These are phyloP conservation scores for Fusarium sp. DNA, from an alignment of 2,329 filamentous ascomycete genomes.

Conservation along the genomic window DNA sequence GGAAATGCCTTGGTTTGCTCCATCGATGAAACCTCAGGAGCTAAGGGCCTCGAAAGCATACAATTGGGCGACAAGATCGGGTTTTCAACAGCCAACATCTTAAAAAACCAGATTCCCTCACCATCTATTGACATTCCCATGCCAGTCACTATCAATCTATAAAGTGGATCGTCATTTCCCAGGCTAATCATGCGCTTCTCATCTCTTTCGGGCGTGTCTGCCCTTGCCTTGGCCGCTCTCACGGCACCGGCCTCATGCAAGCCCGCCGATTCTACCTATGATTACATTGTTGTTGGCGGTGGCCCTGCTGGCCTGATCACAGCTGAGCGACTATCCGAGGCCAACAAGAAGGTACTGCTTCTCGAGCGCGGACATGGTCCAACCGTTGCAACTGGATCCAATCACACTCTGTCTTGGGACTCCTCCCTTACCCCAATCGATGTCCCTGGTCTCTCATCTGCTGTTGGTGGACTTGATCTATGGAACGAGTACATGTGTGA, in stretches of 20 bases:
- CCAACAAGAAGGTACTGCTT: slow-evolving; percentile 71
- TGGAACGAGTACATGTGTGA: slow-evolving; percentile 58
- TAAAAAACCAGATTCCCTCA: neutral
- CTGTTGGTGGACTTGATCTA: slow-evolving; percentile 72
- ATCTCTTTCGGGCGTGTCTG: neutral
- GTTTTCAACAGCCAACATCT: neutral
- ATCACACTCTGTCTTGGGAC: slow-evolving; percentile 69
- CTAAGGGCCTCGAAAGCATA: neutral
- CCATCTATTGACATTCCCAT: neutral
- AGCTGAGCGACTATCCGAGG: slow-evolving; percentile 62
- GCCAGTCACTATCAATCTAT: neutral
- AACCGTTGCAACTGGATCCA: slow-evolving; percentile 70
- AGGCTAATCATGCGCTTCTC: slow-evolving; percentile 3
- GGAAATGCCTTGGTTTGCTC: neutral
- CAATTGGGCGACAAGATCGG: neutral
- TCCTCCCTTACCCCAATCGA: slow-evolving; percentile 74
- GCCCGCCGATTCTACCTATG: slow-evolving; percentile 12
- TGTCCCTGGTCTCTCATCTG: slow-evolving; percentile 66
- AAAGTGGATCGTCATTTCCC: neutral
- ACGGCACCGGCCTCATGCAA: neutral
- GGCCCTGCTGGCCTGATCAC: slow-evolving; percentile 41
- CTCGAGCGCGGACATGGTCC: slow-evolving; percentile 68
- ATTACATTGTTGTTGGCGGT: slow-evolving; percentile 42
- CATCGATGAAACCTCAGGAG: neutral
- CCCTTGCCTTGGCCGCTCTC: neutral